Conservation (phyloP, 495 filamentous ascomycete species). For the Talaromyces ruber region DNA sequence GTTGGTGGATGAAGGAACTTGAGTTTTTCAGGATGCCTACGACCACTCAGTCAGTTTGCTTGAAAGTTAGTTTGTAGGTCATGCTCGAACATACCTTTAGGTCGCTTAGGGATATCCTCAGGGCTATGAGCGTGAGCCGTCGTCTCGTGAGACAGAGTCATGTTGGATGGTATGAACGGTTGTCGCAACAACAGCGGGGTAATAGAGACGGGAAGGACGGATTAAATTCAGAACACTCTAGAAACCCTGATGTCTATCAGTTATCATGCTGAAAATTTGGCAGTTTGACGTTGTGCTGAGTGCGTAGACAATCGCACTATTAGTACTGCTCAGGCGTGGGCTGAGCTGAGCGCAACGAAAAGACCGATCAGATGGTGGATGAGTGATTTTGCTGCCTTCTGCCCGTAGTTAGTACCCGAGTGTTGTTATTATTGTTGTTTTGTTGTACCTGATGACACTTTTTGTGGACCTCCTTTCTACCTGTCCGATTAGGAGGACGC, state of each 20-base stretch:
- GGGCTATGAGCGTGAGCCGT: constrained; percentile 26
- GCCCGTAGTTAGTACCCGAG: background rate
- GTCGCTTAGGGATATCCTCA: constrained; percentile 49
- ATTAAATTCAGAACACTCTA: background rate
- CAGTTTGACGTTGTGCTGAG: background rate
- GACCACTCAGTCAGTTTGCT: background rate
- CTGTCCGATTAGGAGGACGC: background rate
- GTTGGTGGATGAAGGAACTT: constrained; percentile 32
- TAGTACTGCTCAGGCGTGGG: background rate
- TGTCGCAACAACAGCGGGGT: background rate
- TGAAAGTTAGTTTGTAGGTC: background rate
- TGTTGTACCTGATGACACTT: background rate
- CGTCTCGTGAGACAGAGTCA: constrained; percentile 25
- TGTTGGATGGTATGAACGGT: constrained; percentile 8
- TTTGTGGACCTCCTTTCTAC: background rate
- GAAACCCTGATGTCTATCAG: background rate
- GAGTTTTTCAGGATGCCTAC: constrained; percentile 94
- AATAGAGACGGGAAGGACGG: background rate
- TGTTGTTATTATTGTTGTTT: background rate
- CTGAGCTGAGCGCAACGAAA: background rate
- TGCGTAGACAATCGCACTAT: background rate
- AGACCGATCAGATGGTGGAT: background rate
- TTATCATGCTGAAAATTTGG: background rate
- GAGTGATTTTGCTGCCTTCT: background rate
- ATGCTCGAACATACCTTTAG: constrained; percentile 54